These are phyloP conservation scores for Xerocomellus amylosporus DNA, from an alignment of 768 basidiomycete species.

Conservation along the genomic window DNA sequence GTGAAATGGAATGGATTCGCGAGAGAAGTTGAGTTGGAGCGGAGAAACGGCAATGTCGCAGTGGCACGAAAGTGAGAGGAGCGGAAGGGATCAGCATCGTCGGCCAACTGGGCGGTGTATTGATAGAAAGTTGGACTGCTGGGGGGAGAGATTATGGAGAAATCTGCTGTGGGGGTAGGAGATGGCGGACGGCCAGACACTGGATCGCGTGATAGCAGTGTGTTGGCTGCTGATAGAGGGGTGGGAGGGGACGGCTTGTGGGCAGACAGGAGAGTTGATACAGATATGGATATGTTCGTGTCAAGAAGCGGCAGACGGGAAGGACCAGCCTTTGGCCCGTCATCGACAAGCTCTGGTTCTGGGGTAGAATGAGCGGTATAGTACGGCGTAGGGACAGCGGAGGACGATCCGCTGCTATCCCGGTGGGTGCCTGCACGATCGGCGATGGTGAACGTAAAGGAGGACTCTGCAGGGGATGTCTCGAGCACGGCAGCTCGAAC, in stretches of 20 bases:
- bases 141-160: conserved; percentile 45
- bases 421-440: conserved; percentile 5
- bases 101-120: conserved; percentile 28
- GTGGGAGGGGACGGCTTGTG: conserved; percentile 24
- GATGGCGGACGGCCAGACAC: conserved; percentile 39
- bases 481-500: background rate
- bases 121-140: conserved; percentile 35
- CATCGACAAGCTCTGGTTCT: conserved; percentile 20
- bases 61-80: conserved; percentile 20
- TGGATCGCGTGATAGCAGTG: conserved; percentile 17
- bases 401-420: conserved; percentile 15
- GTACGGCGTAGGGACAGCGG: conserved; percentile 29
- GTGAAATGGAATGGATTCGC: conserved; percentile 22
- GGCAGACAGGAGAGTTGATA: background rate
- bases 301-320: conserved; percentile 26
- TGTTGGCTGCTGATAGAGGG: conserved; percentile 27
- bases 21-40: conserved; percentile 24
- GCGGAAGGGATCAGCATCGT: conserved; percentile 23
- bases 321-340: conserved; percentile 24
- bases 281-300: conserved; percentile 17
- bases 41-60: conserved; percentile 32
- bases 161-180: conserved; percentile 45
- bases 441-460: conserved; percentile 10
- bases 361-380: conserved; percentile 33
- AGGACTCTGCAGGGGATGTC: conserved; percentile 2